These are phyloP conservation scores for Microbotryomycetes sp. DNA, from an alignment of 1,284 basidiomycete genomes.

Conservation along the genomic window DNA sequence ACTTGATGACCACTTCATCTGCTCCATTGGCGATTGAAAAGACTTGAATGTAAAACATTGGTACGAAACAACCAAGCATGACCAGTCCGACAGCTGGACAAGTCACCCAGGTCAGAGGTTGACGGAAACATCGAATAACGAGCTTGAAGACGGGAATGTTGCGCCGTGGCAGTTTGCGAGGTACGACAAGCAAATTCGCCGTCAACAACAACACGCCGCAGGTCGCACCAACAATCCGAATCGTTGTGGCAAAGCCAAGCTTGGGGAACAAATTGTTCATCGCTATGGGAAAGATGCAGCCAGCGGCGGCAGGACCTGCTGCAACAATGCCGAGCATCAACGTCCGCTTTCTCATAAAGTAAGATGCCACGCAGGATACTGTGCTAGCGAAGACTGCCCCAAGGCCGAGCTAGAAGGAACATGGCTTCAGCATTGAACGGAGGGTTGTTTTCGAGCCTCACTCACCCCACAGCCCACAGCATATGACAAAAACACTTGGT, in stretches of 20 bases:
- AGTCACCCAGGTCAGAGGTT: slow-evolving; percentile 6
- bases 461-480: background rate
- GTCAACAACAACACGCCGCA: background rate
- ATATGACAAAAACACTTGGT: background rate
- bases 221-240: background rate
- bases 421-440: no score
- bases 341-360: slow-evolving; percentile 10
- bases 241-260: background rate
- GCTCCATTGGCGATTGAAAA: background rate
- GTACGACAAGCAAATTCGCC: slow-evolving; percentile 13
- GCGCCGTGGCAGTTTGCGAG: slow-evolving; percentile 3
- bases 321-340: slow-evolving; percentile 9
- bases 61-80: slow-evolving; percentile 3
- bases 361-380: slow-evolving; percentile 11
- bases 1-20: background rate
- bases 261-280: slow-evolving; percentile 4
- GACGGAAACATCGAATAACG: background rate
- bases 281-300: background rate
- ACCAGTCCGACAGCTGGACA: background rate
- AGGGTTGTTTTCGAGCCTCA: no score
- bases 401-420: slow-evolving; percentile 6
- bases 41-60: slow-evolving; percentile 14
- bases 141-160: background rate
- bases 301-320: background rate
- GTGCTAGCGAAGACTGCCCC: slow-evolving; percentile 8